A percentile compares a stretch with the other conserved stretches of the same genome.
Evolutionary conservation across 352 stramenopile genomes (phyloP).

Genomic region (Phytophthora ohioensis): DNA sequence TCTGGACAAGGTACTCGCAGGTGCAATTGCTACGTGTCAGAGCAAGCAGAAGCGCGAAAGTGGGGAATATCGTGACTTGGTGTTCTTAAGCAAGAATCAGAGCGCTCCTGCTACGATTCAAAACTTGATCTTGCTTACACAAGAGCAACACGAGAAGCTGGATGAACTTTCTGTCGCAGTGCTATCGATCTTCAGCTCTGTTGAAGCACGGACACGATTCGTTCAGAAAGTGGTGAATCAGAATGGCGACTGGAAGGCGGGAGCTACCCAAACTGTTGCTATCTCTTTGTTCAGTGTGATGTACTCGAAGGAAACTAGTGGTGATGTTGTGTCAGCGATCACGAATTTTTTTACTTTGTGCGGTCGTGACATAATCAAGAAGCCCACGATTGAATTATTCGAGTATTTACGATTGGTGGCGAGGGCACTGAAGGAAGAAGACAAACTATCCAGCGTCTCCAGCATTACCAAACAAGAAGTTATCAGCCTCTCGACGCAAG

Average conservation of each 20-base stretch:
- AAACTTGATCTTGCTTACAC: constrained; percentile 29
- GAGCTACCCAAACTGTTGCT: constrained; percentile 36
- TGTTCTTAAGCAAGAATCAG: constrained; percentile 53
- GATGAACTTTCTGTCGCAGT: constrained; percentile 36
- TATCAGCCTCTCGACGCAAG: constrained; percentile 41
- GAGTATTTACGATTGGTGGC: constrained; percentile 38
- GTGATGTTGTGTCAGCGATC: constrained; percentile 24
- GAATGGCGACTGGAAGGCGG: constrained; percentile 37
- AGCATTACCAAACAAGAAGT: constrained; percentile 22
- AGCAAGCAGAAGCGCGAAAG: constrained; percentile 14
- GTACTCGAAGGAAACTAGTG: constrained; percentile 12
- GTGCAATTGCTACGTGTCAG: constrained; percentile 21
- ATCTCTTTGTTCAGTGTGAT: constrained; percentile 33
- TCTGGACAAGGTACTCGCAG: constrained; percentile 37
- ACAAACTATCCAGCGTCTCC: constrained; percentile 8
- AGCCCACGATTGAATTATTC: constrained; percentile 26
- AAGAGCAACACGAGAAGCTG: constrained; percentile 40
- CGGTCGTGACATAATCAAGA: constrained; percentile 12
- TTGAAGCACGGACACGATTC: constrained; percentile 16
- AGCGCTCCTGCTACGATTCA: constrained; percentile 6
- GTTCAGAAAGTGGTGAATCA: constrained; percentile 28
- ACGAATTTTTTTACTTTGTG: constrained; percentile 37
- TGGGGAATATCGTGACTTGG: constrained; percentile 41
- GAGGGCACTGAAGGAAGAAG: constrained; percentile 23
- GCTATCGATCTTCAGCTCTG: constrained; percentile 33